phyloP scores from a whole-genome alignment of 768 basidiomycete genomes.

The Mrakia frigida region DNA sequence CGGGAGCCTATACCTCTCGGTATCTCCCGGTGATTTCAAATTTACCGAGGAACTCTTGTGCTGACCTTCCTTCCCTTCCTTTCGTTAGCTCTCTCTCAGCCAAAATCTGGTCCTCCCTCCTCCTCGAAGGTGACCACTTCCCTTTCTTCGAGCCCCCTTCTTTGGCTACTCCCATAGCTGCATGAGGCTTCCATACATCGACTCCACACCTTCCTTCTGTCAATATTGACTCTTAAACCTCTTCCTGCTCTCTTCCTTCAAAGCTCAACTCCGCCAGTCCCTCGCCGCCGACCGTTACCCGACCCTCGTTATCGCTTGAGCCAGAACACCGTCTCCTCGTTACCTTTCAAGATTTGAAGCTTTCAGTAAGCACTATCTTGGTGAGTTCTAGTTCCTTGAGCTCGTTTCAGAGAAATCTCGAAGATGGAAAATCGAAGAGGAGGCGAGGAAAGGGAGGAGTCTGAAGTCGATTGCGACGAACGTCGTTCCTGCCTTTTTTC shows the following conservation, averaged over 20 bases:
- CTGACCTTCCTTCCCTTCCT: background rate
- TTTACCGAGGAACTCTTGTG: too few species aligned
- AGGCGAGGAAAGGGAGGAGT: background rate
- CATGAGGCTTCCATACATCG: background rate
- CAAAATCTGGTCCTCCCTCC: conserved; percentile 10
- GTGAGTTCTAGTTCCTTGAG: background rate
- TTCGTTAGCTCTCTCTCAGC: background rate
- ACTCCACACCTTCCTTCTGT: background rate
- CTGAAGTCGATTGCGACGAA: background rate
- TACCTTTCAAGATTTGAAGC: background rate
- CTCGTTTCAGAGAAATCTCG: background rate
- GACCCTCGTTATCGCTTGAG: background rate
- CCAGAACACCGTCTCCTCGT: background rate
- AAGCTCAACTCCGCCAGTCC: background rate
- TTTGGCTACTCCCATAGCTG: too few species aligned
- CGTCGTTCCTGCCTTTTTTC: conserved; percentile 2
- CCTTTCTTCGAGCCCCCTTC: background rate
- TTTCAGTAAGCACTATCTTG: background rate
- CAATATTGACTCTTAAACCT: background rate
- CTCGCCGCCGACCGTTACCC: background rate
- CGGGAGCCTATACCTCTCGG: too few species aligned
- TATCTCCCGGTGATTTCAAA: too few species aligned
- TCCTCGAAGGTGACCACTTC: background rate
- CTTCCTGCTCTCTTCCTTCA: background rate
- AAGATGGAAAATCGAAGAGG: background rate